Base-by-base conservation (phyloP, 306 rosid genomes). In the Mimosa pudica region DNA sequence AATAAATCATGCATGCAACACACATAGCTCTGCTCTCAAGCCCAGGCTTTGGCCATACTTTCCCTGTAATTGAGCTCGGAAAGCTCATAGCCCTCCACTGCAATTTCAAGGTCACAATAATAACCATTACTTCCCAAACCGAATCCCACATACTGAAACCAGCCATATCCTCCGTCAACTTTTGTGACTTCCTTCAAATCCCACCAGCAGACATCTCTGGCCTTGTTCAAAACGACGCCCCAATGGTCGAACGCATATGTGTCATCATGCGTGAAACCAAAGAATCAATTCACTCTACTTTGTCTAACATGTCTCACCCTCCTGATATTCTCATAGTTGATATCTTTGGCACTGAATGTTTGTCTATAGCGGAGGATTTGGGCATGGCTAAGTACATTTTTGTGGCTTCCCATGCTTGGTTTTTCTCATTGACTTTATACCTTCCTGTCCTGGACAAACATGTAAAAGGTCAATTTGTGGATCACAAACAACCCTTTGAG, bases 41-140 rank as follows among this genome's bases (percentile, higher is more conserved):
- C 81, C 92, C 87, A 0, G 96, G 93, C 7, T 38, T 83, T 7
- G 96, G 96, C 24, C 93, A 91, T 49, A 69, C 89, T 24, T 80
- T 91, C 65, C 90, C 90, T 0, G 51, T 35, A 5, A 77, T 91
- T 24, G 89, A 89, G 65, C 90, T 91, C 0, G 89, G 73, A 0
- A 89, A 86, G 7, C 80, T 82, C 68, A 82, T 91, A 2, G 73
- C 72, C 66, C 20, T 52, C 73, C 77, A 60, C 46, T 86, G 46
- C 70, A 75, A 71, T 63, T 70, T 84, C 81, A 35, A 73, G 24
- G 84, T 77, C 58, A 89, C 90, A 6, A 54, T 89, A 79, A 80
- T 89, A 6, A 87, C 78, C 64, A 69, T 86, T 51, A 47, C 81
- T 42, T 79, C 82, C 71, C 79, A 74, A 60, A 13, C 69, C 24